Evolutionary conservation across 73 alveolate genomes (phyloP).

Genomic region (Paramecium sexaurelia): DNA sequence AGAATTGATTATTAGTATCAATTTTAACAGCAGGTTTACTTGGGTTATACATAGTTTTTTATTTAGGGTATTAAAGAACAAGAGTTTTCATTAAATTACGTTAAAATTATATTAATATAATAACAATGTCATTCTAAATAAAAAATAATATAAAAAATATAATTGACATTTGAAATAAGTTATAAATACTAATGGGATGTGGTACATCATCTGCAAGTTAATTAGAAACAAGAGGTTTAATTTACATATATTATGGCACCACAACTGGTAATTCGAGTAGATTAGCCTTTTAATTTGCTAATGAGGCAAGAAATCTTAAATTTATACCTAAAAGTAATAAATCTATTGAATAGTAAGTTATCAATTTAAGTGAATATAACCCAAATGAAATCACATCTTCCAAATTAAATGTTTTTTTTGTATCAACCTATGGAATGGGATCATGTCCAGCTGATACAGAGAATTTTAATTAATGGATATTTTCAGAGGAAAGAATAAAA

Average conservation of each 20-base stretch:
- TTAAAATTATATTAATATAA: slow-evolving; percentile 24
- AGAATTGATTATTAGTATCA: background rate
- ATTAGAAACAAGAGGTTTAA: slow-evolving; percentile 61
- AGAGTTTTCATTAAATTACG: slow-evolving; percentile 37
- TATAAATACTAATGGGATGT: background rate
- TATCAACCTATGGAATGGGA: slow-evolving; percentile 68
- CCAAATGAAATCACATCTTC: background rate
- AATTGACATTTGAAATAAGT: background rate
- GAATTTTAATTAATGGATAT: slow-evolving; percentile 52
- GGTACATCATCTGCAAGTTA: background rate
- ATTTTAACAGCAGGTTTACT: background rate
- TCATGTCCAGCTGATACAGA: slow-evolving; percentile 60
- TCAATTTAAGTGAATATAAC: slow-evolving; percentile 61
- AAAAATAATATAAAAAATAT: background rate
- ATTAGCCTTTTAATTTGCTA: slow-evolving; percentile 59
- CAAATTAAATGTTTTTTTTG: slow-evolving; percentile 44
- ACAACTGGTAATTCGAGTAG: slow-evolving; percentile 62
- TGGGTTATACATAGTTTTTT: slow-evolving; percentile 36
- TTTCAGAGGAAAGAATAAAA: background rate
- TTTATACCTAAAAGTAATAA: slow-evolving; percentile 51
- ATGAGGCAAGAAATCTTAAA: background rate
- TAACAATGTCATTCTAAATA: too few relatives aligned
- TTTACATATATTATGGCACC: slow-evolving; percentile 58
- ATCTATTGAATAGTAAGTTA: background rate
- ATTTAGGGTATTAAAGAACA: slow-evolving; percentile 28